Evolutionary conservation across 768 basidiomycete genomes (phyloP), one percentile per base, ranked within the genome.

Genomic region (Mycena filopes): DNA sequence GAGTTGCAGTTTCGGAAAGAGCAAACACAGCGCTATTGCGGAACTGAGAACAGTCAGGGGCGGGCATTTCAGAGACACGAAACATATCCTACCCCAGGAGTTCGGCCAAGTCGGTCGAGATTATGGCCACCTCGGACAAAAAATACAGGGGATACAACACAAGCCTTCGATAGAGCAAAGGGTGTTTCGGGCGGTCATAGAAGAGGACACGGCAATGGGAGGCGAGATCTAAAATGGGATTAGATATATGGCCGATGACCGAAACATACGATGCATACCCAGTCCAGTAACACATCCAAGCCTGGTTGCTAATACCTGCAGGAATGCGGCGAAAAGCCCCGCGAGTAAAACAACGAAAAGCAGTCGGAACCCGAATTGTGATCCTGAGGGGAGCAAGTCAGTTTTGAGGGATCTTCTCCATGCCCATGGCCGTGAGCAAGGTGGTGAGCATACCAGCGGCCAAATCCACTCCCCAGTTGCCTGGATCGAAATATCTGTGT

Each of bases 401-500:
- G n/a, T n/a, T n/a, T n/a, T n/a, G n/a, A n/a, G n/a, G n/a, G n/a
- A n/a, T n/a, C n/a, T n/a, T n/a, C n/a, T n/a, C n/a, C n/a, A n/a
- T n/a, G n/a, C n/a, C n/a, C n/a, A n/a, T n/a, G n/a, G n/a, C n/a
- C n/a, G n/a, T n/a, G n/a, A n/a, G n/a, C n/a, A n/a, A n/a, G n/a
- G n/a, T n/a, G n/a, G n/a, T n/a, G n/a, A n/a, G n/a, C n/a, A n/a
- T n/a, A n/a, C n/a, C n/a, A n/a, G n/a, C n/a, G n/a, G n/a, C n/a
- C n/a, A n/a, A n/a, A n/a, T n/a, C 95, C 18, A 95, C 94, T 20
- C 91, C 88, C 95, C 68, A 69, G 41, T 69, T 69, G 73, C 70
- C 93, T 89, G 93, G 93, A 72, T 94, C 93, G 72, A 94, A 93
- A 76, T 96, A n/a, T n/a, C n/a, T n/a, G n/a, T n/a, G n/a, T n/a